Evolutionary conservation across 1,139 yeast species (phyloP), one percentile per base, ranked within the genome.

Genomic region (Yamadazyma siamensis): DNA sequence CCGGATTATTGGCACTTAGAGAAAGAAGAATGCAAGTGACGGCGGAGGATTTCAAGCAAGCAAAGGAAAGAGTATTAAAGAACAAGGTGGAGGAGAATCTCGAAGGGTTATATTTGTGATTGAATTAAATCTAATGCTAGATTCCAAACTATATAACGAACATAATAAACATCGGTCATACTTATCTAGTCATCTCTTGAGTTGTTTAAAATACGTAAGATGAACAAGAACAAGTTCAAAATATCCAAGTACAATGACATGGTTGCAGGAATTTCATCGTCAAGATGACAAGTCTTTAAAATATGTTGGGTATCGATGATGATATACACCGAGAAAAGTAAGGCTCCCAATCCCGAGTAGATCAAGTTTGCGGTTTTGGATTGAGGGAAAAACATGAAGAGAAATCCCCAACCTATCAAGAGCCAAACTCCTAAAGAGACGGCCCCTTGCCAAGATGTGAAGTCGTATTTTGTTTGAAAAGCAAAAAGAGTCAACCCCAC

Each of bases 21-120:
- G 98, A 94, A 61, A 82, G 98, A 61, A 80, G 98, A 67, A 91
- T 91, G 97, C 94, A 87, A 67, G 98, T 94, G 25, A 86, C 89
- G 29, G 94, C 94, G 17, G 89, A 86, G 40, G 98, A 94, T 58
- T 94, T 94, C 70, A 80, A 84, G 54, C 79, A 82, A 47, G 99
- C 97, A 10, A 85, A 91, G 64, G 98, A 94, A 59, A 79, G 97
- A 50, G 96, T 94, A 32, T 75, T 94, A 77, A 94, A 91, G 75
- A 94, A 91, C 55, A 94, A 94, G 75, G 89, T 89, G 34, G 98
- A 91, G 59, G 97, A 91, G 65, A 89, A 88, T 50, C 77, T 91
- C 45, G 98, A 91, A 63, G 97, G 98, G 31, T 74, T 91, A 48
- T 91, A 91, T 61, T 73, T 88, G 71, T 88, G 39, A 15, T 13